Evolutionary conservation across 163 green algal species (phyloP), one percentile per base, ranked within the genome.

Genomic region (Coccomyxa subellipsoidea): DNA sequence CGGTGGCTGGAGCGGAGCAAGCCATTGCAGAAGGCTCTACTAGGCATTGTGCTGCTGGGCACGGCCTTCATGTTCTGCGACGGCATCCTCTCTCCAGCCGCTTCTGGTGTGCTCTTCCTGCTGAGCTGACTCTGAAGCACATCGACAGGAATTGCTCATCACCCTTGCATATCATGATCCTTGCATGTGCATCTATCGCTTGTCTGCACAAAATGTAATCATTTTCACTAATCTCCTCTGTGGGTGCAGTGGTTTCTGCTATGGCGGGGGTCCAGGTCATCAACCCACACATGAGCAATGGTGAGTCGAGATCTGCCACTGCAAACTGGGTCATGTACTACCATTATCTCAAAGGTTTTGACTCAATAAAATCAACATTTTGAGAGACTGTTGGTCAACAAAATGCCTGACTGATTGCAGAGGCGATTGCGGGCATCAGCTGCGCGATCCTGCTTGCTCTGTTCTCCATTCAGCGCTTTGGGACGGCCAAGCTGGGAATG

Each of bases 11-110:
- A 81, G 53, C 27, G n/a, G 40, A 81, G 77, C 47, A 47, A n/a
- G n/a, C 47, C 27, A 31, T 36, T 84, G 40, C 47, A 84, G 80
- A 72, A 76, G 32, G 34, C 35, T 1, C 40, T 84, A 69, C 54
- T 84, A 18, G 40, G 53, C n/a, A 15, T 92, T 39, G 86, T 92
- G 39, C 18, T 90, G 29, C 66, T 90, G 25, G 87, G 87, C 0
- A 84, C 91, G 9, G 70, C 86, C 31, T 80, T 84, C 7, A 92
- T 93, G 12, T 86, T 95, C 0, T 87, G 84, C 1, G 92, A 95
- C 32, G 91, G 91, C 27, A 85, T 95, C 7, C 84, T 95, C 0
- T 94, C 89, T 3, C 90, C 91, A 10, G 83, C 77, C 32, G 34
- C 34, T 47, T 72, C 40, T 35, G 76, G 76, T 80, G 27, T 66